Base-by-base conservation (phyloP, 768 basidiomycete genomes). In the Phaeotremella skinneri region DNA sequence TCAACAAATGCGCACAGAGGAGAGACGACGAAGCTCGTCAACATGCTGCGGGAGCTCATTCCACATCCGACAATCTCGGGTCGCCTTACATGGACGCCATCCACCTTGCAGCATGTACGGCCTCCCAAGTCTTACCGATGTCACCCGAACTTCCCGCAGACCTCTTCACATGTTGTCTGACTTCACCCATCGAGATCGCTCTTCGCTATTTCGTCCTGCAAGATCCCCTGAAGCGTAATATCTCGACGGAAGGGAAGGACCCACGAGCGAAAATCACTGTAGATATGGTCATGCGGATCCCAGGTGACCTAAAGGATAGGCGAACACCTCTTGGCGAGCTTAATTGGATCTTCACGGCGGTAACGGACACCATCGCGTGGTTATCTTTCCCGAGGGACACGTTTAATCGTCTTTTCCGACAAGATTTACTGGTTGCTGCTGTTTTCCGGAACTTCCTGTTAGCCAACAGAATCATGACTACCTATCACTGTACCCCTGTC, bases 321-420 rank as follows among this genome's bases (percentile, higher is more conserved):
- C 84, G 93, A 25, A 98, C 96, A 0, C 93, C 96, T 1, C 81
- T 99, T 0, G 96, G 96, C 51, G 96, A 99, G 78, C 83, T 99
- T n/a, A 96, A 94, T 74, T 99, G 96, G 96, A 98, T 98, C 63
- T 98, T 98, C 79, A 98, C 92, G 0, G 91, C 94, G 31, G 90
- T 99, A 56, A 98, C 96, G 16, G 96, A 99, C 78, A 98, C 96
- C 7, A 98, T 99, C 62, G 96, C 96, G 5, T 99, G 96, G 96
- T 93, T 93, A 14, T 90, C 91, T 2, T 94, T 99, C 75, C 88
- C 92, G 37, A 84, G 87, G 47, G 92, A 96, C 34, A 84, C 90
- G 2, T 98, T 99, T 78, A 92, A 91, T 17, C 85, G 91, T 32
- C 79, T 98, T 25, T 98, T 97, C 76, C 83, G 96, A 43, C 94